Percentiles rank a stretch among this genome's conserved stretches.
phyloP scores from a whole-genome alignment of 2,329 filamentous ascomycete species.

The Calonectria hawksworthii region DNA sequence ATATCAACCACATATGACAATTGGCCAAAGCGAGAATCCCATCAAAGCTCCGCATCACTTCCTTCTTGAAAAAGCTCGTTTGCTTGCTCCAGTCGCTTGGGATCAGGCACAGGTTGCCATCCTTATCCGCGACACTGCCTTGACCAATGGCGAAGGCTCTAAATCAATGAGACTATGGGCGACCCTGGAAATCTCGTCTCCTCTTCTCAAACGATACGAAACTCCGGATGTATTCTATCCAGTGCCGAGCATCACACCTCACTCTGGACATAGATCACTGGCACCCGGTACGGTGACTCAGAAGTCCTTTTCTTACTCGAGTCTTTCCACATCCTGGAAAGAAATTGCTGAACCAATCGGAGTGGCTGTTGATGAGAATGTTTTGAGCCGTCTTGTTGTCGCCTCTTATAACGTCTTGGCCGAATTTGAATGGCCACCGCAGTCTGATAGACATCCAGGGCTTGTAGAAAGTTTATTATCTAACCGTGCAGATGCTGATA shows the following conservation, averaged over 20 bases:
- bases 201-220: conserved; percentile 17
- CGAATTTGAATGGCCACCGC: conserved; percentile 63
- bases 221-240: conserved; percentile 24
- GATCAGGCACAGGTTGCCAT: conserved; percentile 63
- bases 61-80: conserved; percentile 64
- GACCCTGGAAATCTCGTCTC: conserved; percentile 55
- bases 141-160: conserved; percentile 45
- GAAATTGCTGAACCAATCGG: background rate
- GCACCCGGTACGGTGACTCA: conserved; percentile 7
- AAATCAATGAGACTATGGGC: conserved; percentile 72
- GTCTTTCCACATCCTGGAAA: conserved; percentile 19
- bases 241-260: background rate
- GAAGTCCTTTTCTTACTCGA: conserved; percentile 29
- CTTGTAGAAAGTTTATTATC: conserved; percentile 61
- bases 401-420: conserved; percentile 68
- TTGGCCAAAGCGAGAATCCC: conserved; percentile 69
- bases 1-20: conserved; percentile 67
- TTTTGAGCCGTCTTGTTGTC: conserved; percentile 51
- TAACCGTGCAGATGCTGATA: conserved; percentile 57
- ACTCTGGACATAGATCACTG: background rate
- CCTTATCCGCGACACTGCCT: conserved; percentile 61
- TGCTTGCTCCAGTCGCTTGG: conserved; percentile 65
- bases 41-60: conserved; percentile 61
- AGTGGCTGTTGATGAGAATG: background rate
- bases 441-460: conserved; percentile 56